A percentile compares a stretch with the other conserved stretches of the same genome.
phyloP scores from a whole-genome alignment of 371 early-diverging fungal species.

The Mortierella sp. region DNA sequence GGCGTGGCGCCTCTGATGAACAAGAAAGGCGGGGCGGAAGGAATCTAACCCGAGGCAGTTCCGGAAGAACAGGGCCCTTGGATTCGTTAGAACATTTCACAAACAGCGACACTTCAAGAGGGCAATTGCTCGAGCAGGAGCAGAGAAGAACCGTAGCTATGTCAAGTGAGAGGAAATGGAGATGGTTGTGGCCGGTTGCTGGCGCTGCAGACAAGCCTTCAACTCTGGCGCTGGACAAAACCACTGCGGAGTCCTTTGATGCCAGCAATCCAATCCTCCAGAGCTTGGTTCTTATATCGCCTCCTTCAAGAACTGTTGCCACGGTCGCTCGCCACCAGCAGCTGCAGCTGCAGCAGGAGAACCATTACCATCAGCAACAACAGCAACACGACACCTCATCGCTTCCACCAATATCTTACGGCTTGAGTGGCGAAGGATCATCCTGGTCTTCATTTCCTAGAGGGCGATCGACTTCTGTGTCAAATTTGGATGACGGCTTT shows the following conservation, averaged over 20 bases:
- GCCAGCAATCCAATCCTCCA: conserved; percentile 25
- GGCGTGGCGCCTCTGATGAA: too few relatives aligned
- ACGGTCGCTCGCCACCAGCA: neutral
- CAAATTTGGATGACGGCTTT: conserved; percentile 15
- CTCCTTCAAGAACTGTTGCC: conserved; percentile 8
- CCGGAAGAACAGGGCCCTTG: neutral
- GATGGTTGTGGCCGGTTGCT: conserved; percentile 28
- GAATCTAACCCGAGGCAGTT: neutral
- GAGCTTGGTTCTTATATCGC: conserved; percentile 25
- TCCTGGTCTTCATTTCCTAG: conserved; percentile 1
- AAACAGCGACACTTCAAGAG: conserved; percentile 3
- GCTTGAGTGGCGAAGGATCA: neutral
- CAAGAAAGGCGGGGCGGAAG: too few relatives aligned
- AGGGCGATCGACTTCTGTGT: conserved; percentile 25
- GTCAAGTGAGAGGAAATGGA: conserved; percentile 18
- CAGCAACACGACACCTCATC: neutral
- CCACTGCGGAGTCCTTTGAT: conserved; percentile 17
- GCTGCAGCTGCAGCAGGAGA: neutral
- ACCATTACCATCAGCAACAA: neutral
- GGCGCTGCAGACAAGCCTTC: neutral
- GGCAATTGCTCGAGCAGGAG: neutral
- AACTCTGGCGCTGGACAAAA: neutral
- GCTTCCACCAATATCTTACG: neutral
- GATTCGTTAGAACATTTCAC: conserved; percentile 1
- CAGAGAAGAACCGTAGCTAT: neutral